Percentiles rank a stretch among this genome's conserved stretches.
Conservation (phyloP, 2,329 filamentous ascomycete species). For the Albophoma yamanashiensis region DNA sequence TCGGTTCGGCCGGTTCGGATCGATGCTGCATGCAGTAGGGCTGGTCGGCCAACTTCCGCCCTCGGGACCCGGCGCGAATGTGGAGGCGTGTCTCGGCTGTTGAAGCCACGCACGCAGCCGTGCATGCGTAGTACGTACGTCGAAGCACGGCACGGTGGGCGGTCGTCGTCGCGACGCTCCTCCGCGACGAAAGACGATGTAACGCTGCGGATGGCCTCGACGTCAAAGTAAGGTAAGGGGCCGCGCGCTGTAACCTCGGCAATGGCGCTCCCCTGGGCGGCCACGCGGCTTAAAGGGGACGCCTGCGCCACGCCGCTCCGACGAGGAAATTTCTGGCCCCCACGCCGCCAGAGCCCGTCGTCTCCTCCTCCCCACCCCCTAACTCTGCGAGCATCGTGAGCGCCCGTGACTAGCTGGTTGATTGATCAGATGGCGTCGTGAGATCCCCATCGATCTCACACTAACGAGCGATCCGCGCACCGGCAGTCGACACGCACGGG, state of each 20-base stretch:
- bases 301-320: too few species aligned
- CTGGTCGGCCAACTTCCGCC: neutral
- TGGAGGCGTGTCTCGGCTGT: too few species aligned
- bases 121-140: neutral
- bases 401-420: too few species aligned
- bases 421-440: neutral
- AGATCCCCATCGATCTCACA: neutral
- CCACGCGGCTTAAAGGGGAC: too few species aligned
- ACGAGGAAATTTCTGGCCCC: neutral
- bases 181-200: neutral
- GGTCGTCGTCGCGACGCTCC: neutral
- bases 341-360: neutral
- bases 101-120: too few species aligned
- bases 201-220: too few species aligned
- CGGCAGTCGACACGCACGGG: neutral
- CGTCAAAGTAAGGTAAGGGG: too few species aligned
- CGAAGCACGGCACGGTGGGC: neutral
- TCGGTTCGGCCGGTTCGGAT: neutral
- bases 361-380: neutral
- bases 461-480: too few species aligned
- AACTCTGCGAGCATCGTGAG: too few species aligned
- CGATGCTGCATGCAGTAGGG: neutral
- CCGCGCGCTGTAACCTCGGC: too few species aligned
- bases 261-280: too few species aligned
- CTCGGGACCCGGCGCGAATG: neutral